Base-by-base conservation (phyloP, 345 rosid species). In the Cardamine occulta region DNA sequence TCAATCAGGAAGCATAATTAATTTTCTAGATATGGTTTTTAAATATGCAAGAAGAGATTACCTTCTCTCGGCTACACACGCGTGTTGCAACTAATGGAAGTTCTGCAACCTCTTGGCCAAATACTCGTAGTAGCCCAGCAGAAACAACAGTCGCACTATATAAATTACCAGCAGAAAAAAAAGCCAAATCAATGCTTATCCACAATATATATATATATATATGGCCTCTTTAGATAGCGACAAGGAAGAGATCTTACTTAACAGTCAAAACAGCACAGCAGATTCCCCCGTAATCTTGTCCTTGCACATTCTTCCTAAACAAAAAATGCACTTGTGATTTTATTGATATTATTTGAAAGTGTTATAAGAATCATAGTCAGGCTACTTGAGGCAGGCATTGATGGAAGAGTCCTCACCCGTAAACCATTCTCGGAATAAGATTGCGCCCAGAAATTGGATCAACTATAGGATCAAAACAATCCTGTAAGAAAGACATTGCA, bases 31-130 rank as follows among this genome's bases (percentile, higher is more conserved):
- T 21, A 54, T 23, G 18, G 45, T 9, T 71, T 56, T 42, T 23
- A 11, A 31, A 29, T 42, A 55, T 35, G 31, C 21, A 19, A 42
- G 7, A 47, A 64, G 60, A 71, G 72, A 56, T 71, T 17, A 90
- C 99, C 93, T 85, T 86, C 59, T 96, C 97, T 52, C 88, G 91
- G 75, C 80, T 84, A 61, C 84, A 81, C 63, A 79, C 71, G 66
- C 88, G 85, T 24, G 99, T 95, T 21, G 99, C 98, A 69, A 87
- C 99, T 70, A 95, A 75, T 62, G 99, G 99, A 78, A 95, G 87
- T 80, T 95, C 99, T 63, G 99, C 98, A 80, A 87, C 75, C 66
- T 95, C 98, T 68, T 70, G 84, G 74, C 98, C 97, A 78, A 92
- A 90, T 35, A 95, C 82, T 63, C 98, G 80, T 11, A 92, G 64